Conservation (phyloP, 306 rosid genomes). For the Fragaria iinumae region DNA sequence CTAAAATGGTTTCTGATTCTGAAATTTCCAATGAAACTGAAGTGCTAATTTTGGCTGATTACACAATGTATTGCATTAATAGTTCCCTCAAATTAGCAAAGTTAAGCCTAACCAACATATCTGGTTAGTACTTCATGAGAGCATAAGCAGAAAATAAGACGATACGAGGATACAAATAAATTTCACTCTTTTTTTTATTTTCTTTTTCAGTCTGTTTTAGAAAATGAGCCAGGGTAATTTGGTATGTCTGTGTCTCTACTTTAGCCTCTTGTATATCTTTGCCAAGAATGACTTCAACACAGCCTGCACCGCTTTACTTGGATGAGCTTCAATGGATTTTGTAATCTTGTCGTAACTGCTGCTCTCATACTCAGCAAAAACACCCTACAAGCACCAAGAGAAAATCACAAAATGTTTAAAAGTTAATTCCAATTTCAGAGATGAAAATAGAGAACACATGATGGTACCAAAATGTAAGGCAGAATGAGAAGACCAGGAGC, state of each 20-base stretch:
- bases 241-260: slow-evolving; percentile 32
- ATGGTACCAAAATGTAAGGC: not conserved
- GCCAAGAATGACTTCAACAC: slow-evolving; percentile 86
- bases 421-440: not conserved
- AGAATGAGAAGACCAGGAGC: not conserved
- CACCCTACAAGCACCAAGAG: slow-evolving; percentile 45
- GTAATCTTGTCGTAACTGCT: slow-evolving; percentile 60
- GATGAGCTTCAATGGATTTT: slow-evolving; percentile 70
- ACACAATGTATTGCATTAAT: not conserved
- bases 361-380: slow-evolving; percentile 69
- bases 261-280: slow-evolving; percentile 88
- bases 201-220: not conserved
- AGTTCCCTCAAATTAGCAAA: not conserved
- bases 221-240: not conserved
- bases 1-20: not conserved
- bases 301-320: slow-evolving; percentile 71
- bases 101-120: not conserved
- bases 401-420: not conserved
- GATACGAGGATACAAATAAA: not conserved
- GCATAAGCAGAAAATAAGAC: not conserved
- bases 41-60: not conserved
- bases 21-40: not conserved
- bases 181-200: not conserved
- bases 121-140: not conserved
- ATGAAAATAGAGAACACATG: not conserved